A percentile compares a stretch with the other conserved stretches of the same genome.
phyloP scores from a whole-genome alignment of 331 rosid species.

The Saraca asoca region DNA sequence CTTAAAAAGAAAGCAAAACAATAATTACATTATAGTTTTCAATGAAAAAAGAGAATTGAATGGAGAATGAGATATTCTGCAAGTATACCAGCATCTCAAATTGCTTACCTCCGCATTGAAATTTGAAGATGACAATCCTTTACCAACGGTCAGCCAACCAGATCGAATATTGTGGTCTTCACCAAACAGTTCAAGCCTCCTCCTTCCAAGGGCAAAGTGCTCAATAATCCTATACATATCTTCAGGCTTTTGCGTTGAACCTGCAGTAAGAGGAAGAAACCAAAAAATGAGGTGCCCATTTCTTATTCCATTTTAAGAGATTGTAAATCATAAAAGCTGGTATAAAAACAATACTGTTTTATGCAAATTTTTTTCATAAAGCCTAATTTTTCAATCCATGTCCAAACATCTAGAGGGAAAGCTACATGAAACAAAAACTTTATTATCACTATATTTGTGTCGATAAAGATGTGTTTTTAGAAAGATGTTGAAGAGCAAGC shows the following conservation, averaged over 20 bases:
- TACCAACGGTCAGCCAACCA: slow-evolving; percentile 89
- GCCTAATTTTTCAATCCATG: background rate
- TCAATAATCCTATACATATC: slow-evolving; percentile 95
- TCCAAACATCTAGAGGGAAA: background rate
- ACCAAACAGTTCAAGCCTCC: slow-evolving; percentile 94
- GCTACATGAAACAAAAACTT: too few relatives aligned
- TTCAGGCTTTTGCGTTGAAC: slow-evolving; percentile 95
- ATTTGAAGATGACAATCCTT: slow-evolving; percentile 77
- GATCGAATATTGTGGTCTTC: slow-evolving; percentile 93
- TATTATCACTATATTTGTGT: too few relatives aligned
- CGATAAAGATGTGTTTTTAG: too few relatives aligned
- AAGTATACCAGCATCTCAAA: slow-evolving; percentile 12
- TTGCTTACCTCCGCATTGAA: slow-evolving; percentile 71
- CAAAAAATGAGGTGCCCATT: slow-evolving; percentile 4
- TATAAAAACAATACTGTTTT: slow-evolving; percentile 7
- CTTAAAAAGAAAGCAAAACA: slow-evolving; percentile 14
- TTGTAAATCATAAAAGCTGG: background rate
- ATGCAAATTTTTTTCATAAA: background rate
- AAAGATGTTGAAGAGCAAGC: too few relatives aligned
- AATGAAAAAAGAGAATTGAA: slow-evolving; percentile 3
- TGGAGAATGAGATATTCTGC: background rate
- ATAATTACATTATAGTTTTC: background rate
- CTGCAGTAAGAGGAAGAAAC: slow-evolving; percentile 45
- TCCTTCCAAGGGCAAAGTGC: slow-evolving; percentile 96
- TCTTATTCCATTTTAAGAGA: slow-evolving; percentile 23